Percentiles rank a stretch among this genome's conserved stretches.
Evolutionary conservation across 495 filamentous ascomycete species (phyloP).

Genomic region (Tuber borchii): DNA sequence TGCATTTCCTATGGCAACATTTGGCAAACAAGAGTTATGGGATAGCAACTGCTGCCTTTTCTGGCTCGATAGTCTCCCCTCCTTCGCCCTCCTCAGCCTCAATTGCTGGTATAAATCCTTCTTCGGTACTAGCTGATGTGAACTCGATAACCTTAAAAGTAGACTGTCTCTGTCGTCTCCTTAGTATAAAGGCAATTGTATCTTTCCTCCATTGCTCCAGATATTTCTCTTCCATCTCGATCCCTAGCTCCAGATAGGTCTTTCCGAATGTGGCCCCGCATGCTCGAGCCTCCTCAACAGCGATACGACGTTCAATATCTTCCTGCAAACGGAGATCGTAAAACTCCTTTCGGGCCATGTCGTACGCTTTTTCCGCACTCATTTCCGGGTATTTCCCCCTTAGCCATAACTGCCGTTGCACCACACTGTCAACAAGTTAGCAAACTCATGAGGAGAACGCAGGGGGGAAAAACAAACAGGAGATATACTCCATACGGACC

Average conservation of each 20-base stretch:
- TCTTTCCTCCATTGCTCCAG: constrained; percentile 77
- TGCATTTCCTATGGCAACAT: background rate
- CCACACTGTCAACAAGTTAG: constrained; percentile 58
- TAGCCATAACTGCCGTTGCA: constrained; percentile 84
- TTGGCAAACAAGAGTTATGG: background rate
- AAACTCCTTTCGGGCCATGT: constrained; percentile 81
- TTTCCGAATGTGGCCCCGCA: constrained; percentile 83
- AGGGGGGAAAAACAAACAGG: background rate
- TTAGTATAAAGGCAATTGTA: constrained; percentile 54
- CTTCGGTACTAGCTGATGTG: constrained; percentile 40
- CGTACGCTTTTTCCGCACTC: constrained; percentile 66
- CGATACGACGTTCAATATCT: constrained; percentile 76
- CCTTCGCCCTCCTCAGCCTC: background rate
- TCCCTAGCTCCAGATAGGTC: constrained; percentile 62
- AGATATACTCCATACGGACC: constrained; percentile 48
- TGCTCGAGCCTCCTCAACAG: constrained; percentile 77
- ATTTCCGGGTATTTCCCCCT: constrained; percentile 59
- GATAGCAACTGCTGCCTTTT: background rate
- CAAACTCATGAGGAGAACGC: constrained; percentile 5
- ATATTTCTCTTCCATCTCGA: constrained; percentile 69
- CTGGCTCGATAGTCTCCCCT: background rate
- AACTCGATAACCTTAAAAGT: constrained; percentile 48
- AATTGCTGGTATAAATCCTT: background rate
- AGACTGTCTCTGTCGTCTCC: constrained; percentile 46
- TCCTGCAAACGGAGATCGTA: constrained; percentile 73